Percentiles rank a stretch among this genome's conserved stretches.
Conservation (phyloP, 352 stramenopile species). For the Phytopythium vexans region DNA sequence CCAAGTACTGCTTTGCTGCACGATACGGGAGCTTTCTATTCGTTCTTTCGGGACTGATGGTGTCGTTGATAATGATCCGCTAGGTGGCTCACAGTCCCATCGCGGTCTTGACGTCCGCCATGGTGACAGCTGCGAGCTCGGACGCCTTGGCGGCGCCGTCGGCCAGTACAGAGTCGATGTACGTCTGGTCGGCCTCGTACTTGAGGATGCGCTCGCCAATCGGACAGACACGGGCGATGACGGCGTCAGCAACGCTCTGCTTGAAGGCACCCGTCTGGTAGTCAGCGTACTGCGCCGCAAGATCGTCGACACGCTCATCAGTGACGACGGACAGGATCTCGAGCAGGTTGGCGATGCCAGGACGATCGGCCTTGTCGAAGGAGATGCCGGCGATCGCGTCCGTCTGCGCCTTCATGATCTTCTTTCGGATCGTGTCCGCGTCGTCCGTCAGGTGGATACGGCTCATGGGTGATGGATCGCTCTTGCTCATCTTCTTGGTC, state of each 20-base stretch:
- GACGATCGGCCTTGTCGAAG: constrained; percentile 90
- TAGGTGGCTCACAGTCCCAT: constrained; percentile 49
- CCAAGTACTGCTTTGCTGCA: too few species aligned
- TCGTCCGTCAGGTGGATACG: constrained; percentile 94
- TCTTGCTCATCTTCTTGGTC: constrained; percentile 99
- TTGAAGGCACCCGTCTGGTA: constrained; percentile 93
- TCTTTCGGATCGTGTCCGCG: constrained; percentile 75
- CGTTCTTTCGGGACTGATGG: too few species aligned
- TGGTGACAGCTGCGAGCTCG: constrained; percentile 59
- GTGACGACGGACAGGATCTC: constrained; percentile 86
- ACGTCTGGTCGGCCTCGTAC: constrained; percentile 88
- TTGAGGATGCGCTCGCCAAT: constrained; percentile 94
- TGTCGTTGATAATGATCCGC: too few species aligned
- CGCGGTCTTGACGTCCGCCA: constrained; percentile 71
- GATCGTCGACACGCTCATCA: constrained; percentile 71
- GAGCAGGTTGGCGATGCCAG: constrained; percentile 95
- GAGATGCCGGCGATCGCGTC: constrained; percentile 71
- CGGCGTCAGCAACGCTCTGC: constrained; percentile 91
- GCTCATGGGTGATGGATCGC: constrained; percentile 84
- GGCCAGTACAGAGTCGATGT: constrained; percentile 87
- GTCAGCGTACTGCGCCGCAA: constrained; percentile 54
- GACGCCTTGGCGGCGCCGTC: constrained; percentile 74
- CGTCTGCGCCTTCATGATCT: constrained; percentile 88
- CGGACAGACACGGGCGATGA: constrained; percentile 91
- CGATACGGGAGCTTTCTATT: too few species aligned